A percentile compares a stretch with the other conserved stretches of the same genome.
Conservation (phyloP, 2,329 filamentous ascomycete species). For the Raffaelea arxii region DNA sequence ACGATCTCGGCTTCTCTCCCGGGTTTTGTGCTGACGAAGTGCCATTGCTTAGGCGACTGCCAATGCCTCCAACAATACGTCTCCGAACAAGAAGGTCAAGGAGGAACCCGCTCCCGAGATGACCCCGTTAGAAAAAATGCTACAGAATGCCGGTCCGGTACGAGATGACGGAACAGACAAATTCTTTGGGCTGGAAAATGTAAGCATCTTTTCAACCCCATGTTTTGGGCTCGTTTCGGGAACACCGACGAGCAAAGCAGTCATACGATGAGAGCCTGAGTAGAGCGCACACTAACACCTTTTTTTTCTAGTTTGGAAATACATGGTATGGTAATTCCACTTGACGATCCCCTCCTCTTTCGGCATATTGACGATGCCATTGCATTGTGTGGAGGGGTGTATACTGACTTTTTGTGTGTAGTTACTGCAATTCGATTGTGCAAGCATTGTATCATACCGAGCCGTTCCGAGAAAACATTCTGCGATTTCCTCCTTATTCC, state of each 20-base stretch:
- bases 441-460: conserved; percentile 96
- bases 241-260: no score
- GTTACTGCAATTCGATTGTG: conserved; percentile 97
- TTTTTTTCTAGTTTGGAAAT: conserved; percentile 73
- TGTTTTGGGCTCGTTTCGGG: no score
- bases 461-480: conserved; percentile 84
- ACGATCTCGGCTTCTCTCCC: background rate
- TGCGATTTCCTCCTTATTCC: conserved; percentile 74
- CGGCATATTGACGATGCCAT: background rate
- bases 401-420: conserved; percentile 25
- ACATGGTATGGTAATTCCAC: conserved; percentile 63
- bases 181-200: conserved; percentile 97
- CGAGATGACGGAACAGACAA: conserved; percentile 88
- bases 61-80: conserved; percentile 29
- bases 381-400: conserved; percentile 6
- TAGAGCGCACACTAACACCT: background rate
- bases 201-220: conserved; percentile 35
- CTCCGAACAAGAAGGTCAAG: conserved; percentile 39
- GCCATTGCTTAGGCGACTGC: conserved; percentile 38
- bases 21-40: background rate
- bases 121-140: conserved; percentile 61
- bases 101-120: conserved; percentile 48
- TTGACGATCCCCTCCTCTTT: background rate
- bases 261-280: background rate
- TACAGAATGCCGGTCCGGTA: conserved; percentile 71